These are phyloP conservation scores for Mortierella sp. DNA, from an alignment of 371 early-diverging fungal species.

Conservation along the genomic window DNA sequence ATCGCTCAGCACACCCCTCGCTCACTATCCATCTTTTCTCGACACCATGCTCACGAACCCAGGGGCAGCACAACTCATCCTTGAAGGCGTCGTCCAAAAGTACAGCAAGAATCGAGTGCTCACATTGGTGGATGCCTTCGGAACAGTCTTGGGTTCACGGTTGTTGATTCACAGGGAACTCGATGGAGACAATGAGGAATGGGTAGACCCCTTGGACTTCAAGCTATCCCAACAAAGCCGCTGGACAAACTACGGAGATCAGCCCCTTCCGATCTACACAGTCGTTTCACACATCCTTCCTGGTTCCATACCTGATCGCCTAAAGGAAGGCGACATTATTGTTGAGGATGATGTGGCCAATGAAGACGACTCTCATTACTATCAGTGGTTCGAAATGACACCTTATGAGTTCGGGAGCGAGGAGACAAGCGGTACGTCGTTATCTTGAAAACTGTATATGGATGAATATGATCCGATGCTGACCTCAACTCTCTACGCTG, in stretches of 20 bases:
- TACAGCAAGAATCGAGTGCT: constrained; percentile 61
- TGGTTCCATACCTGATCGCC: constrained; percentile 7
- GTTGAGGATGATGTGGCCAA: constrained; percentile 38
- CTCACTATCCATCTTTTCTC: constrained; percentile 41
- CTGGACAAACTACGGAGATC: constrained; percentile 69
- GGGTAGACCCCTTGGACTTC: constrained; percentile 48
- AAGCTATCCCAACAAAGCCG: constrained; percentile 60
- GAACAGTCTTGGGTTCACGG: constrained; percentile 67
- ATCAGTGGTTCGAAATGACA: constrained; percentile 85
- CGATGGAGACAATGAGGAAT: constrained; percentile 38
- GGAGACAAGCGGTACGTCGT: constrained; percentile 68
- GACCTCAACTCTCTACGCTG: neutral
- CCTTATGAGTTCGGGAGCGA: constrained; percentile 83
- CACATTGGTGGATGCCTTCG: constrained; percentile 77
- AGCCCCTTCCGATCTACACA: constrained; percentile 83
- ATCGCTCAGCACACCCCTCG: constrained; percentile 28
- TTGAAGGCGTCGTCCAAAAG: constrained; percentile 64
- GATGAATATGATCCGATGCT: constrained; percentile 16
- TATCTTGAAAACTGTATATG: neutral
- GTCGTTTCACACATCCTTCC: constrained; percentile 71
- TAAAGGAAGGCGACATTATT: constrained; percentile 17
- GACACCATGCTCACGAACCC: constrained; percentile 37
- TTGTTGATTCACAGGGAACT: constrained; percentile 60
- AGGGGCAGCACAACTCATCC: constrained; percentile 57
- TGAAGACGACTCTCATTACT: constrained; percentile 52